Conservation (phyloP, 1,139 yeast genomes). For the Sugiyamaella sp. region DNA sequence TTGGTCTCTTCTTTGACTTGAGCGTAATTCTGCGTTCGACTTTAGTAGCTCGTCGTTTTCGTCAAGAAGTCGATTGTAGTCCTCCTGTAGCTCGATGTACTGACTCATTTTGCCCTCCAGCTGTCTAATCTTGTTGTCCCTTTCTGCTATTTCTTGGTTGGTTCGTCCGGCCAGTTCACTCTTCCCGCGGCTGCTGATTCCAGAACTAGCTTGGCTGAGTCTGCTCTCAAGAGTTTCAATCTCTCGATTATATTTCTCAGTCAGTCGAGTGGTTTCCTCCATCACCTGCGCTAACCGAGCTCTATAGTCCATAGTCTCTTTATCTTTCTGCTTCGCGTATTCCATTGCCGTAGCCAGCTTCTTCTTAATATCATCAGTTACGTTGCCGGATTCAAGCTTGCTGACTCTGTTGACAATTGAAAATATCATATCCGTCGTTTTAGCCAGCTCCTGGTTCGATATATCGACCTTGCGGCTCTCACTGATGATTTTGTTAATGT, state of each 20-base stretch:
- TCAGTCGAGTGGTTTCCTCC: constrained; percentile 22
- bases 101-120: not conserved
- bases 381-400: not conserved
- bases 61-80: constrained; percentile 10
- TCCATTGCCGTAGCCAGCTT: constrained; percentile 28
- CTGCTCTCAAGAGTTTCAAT: constrained; percentile 11
- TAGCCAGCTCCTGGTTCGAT: constrained; percentile 11
- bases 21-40: constrained; percentile 10
- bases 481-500: constrained; percentile 18
- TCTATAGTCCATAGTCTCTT: constrained; percentile 27
- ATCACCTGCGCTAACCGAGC: constrained; percentile 27
- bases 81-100: constrained; percentile 12
- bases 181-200: not conserved
- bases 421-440: constrained; percentile 18
- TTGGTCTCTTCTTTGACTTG: not conserved
- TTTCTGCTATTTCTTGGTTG: not conserved
- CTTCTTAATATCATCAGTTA: constrained; percentile 21
- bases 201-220: not conserved
- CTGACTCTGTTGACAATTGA: constrained; percentile 14
- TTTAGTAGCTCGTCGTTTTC: constrained; percentile 13
- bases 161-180: not conserved
- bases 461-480: constrained; percentile 12
- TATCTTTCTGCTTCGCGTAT: constrained; percentile 28
- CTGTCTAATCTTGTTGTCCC: constrained; percentile 9
- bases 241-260: constrained; percentile 22